phyloP scores from a whole-genome alignment of 495 filamentous ascomycete genomes.

The Pyronema omphalodes region DNA sequence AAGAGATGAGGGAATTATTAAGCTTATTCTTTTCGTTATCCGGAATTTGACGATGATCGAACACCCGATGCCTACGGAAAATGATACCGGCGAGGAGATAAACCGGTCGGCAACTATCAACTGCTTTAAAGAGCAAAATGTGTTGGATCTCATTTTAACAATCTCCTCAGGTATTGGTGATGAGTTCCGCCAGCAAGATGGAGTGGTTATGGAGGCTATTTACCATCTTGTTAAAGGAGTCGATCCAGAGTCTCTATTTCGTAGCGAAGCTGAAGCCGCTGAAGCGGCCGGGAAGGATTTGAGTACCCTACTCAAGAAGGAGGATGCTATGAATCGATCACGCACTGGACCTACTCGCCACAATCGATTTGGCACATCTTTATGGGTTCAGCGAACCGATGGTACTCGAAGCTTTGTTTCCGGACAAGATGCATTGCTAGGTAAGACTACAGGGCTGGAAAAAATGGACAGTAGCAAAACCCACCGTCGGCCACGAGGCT shows the following conservation, averaged over 20 bases:
- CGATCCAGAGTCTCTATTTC: constrained; percentile 68
- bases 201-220: constrained; percentile 68
- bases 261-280: constrained; percentile 51
- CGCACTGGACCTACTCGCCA: constrained; percentile 72
- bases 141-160: constrained; percentile 64
- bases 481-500: constrained; percentile 59
- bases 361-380: constrained; percentile 89
- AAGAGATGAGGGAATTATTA: constrained; percentile 85
- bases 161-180: constrained; percentile 80
- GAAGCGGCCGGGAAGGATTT: constrained; percentile 56
- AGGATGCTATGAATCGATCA: constrained; percentile 65
- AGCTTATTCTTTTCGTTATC: constrained; percentile 70
- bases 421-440: constrained; percentile 57
- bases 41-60: constrained; percentile 75
- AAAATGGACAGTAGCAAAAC: constrained; percentile 89
- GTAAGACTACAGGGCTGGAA: constrained; percentile 31
- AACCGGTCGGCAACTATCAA: constrained; percentile 75
- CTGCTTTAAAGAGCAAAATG: constrained; percentile 75
- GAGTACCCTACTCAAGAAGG: constrained; percentile 50
- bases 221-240: constrained; percentile 87
- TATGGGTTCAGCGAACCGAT: constrained; percentile 84
- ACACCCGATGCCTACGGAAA: constrained; percentile 42
- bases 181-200: constrained; percentile 71
- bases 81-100: constrained; percentile 42
- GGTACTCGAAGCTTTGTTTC: constrained; percentile 66